These are phyloP conservation scores for Borealophlyctis nickersoniae DNA, from an alignment of 192 early-diverging fungal species.

Conservation along the genomic window DNA sequence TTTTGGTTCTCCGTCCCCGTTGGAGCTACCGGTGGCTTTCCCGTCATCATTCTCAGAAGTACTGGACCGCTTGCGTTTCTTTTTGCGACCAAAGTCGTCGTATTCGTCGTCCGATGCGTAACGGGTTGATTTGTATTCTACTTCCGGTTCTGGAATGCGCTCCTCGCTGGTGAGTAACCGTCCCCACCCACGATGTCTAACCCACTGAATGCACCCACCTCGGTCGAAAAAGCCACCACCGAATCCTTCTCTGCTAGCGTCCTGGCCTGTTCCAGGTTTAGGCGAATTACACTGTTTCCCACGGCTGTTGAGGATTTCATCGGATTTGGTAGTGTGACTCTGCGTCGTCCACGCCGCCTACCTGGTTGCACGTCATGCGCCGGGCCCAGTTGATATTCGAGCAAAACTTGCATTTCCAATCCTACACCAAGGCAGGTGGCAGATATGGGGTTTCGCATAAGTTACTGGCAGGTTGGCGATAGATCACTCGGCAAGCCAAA, in stretches of 20 bases:
- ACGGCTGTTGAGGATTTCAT: no score
- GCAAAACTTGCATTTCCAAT: slow-evolving; percentile 41
- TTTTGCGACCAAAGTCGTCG: slow-evolving; percentile 47
- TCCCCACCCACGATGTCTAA: not conserved
- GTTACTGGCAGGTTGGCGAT: not conserved
- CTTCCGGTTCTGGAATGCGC: slow-evolving; percentile 23
- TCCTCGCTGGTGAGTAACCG: not conserved
- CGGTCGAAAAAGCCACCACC: slow-evolving; percentile 44
- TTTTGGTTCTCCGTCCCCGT: slow-evolving; percentile 6
- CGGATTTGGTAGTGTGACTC: no score
- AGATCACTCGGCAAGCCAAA: not conserved
- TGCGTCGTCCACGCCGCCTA: no score
- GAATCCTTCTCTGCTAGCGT: slow-evolving; percentile 32
- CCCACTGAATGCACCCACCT: slow-evolving; percentile 9
- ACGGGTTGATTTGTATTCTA: slow-evolving; percentile 40
- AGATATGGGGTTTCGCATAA: not conserved
- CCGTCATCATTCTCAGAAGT: not conserved
- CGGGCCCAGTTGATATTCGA: slow-evolving; percentile 44
- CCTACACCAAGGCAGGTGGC: slow-evolving; percentile 16
- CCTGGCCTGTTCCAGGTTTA: slow-evolving; percentile 32
- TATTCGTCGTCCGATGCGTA: slow-evolving; percentile 39
- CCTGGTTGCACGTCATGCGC: slow-evolving; percentile 33
- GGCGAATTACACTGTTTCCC: slow-evolving; percentile 38
- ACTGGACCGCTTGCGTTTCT: slow-evolving; percentile 26
- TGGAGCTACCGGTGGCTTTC: not conserved